A percentile compares a stretch with the other conserved stretches of the same genome.
Evolutionary conservation across 2,329 filamentous ascomycete genomes (phyloP).

Genomic region (Hirsutella rhossiliensis): DNA sequence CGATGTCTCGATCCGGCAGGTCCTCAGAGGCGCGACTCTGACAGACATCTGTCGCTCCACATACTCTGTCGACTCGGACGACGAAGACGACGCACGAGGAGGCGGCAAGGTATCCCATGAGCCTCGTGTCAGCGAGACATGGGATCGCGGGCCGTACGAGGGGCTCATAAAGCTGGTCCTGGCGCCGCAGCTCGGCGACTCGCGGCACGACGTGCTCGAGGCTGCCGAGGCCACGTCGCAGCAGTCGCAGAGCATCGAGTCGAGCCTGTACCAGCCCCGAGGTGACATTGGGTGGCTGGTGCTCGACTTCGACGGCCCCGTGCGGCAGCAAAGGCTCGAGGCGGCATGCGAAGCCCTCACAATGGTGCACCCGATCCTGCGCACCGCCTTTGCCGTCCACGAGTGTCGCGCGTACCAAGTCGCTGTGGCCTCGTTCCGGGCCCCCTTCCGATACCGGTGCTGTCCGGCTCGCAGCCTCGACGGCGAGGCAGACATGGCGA

Average conservation of each 20-base stretch:
- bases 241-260: conserved; percentile 35
- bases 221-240: conserved; percentile 34
- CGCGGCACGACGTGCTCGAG: conserved; percentile 30
- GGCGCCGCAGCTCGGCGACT: conserved; percentile 28
- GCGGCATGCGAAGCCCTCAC: conserved; percentile 31
- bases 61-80: conserved; percentile 5
- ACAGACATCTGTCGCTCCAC: conserved; percentile 31
- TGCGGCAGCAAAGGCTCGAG: conserved; percentile 31
- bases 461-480: conserved; percentile 28
- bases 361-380: conserved; percentile 36
- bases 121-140: not conserved
- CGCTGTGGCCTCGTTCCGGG: conserved; percentile 27
- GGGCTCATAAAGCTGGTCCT: conserved; percentile 27
- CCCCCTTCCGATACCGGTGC: conserved; percentile 30
- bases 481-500: conserved; percentile 24
- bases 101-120: not conserved
- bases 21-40: conserved; percentile 28
- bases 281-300: conserved; percentile 36
- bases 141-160: conserved; percentile 11
- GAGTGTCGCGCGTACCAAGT: conserved; percentile 36
- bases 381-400: conserved; percentile 39
- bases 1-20: conserved; percentile 26
- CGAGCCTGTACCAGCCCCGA: conserved; percentile 28
- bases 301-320: conserved; percentile 32
- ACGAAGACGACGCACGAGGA: conserved; percentile 2